Conservation (phyloP, 352 stramenopile species). For the Globisporangium cystogenes region DNA sequence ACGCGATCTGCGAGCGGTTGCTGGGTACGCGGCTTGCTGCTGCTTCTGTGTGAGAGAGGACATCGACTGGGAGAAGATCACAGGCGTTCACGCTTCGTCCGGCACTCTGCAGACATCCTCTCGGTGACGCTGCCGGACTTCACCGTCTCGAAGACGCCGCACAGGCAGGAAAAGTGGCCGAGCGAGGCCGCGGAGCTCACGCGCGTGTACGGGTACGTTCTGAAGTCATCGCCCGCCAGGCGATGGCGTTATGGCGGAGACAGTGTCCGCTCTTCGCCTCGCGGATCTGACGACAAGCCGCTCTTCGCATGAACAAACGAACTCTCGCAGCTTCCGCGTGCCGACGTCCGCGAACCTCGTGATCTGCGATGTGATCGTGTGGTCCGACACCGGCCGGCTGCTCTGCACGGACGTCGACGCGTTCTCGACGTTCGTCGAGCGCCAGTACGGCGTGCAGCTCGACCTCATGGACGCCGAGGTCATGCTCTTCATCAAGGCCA, state of each 20-base stretch:
- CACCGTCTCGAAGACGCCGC: conserved; percentile 43
- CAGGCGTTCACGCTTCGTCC: not conserved
- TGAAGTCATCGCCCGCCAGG: too few relatives aligned
- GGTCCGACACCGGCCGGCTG: conserved; percentile 54
- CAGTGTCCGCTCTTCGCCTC: not conserved
- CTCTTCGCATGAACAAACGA: not conserved
- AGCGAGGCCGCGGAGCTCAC: conserved; percentile 36
- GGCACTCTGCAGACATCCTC: conserved; percentile 66
- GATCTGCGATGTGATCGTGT: conserved; percentile 66
- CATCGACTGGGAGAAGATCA: not conserved
- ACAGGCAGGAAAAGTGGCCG: conserved; percentile 36
- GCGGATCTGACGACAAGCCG: not conserved
- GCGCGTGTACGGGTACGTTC: conserved; percentile 45
- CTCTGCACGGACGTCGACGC: conserved; percentile 54
- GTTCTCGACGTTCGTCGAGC: conserved; percentile 58
- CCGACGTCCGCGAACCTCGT: conserved; percentile 36
- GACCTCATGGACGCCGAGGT: conserved; percentile 61
- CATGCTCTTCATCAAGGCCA: conserved; percentile 58
- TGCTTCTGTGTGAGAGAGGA: not conserved
- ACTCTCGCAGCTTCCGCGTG: conserved; percentile 18
- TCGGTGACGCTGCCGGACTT: conserved; percentile 45
- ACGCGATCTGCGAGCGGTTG: conserved; percentile 65
- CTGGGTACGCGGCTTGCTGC: conserved; percentile 27
- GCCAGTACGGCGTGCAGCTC: conserved; percentile 59
- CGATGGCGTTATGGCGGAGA: too few relatives aligned